phyloP scores from a whole-genome alignment of 768 basidiomycete species.

The Tricholoma flavovirens region DNA sequence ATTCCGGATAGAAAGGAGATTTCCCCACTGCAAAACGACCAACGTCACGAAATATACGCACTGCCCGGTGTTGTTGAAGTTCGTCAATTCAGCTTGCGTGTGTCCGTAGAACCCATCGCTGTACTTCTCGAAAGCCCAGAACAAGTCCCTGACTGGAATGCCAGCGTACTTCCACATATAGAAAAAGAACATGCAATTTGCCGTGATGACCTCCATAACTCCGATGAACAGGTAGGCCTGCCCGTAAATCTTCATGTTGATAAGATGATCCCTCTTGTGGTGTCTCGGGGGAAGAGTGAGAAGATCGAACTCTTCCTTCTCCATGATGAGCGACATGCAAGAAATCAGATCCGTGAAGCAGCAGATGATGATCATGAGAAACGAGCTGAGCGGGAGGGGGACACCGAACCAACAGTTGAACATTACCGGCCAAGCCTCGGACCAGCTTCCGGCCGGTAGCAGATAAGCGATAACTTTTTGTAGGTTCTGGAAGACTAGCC shows the following conservation, averaged over 20 bases:
- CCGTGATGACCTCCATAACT: conserved; percentile 13
- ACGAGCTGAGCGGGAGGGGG: conserved; percentile 46
- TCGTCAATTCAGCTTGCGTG: conserved; percentile 20
- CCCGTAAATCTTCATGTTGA: conserved; percentile 14
- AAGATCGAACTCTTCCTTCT: conserved; percentile 17
- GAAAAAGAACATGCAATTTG: conserved; percentile 27
- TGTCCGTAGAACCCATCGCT: conserved; percentile 29
- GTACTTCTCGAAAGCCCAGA: conserved; percentile 38
- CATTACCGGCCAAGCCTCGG: conserved; percentile 51
- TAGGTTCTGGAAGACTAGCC: conserved; percentile 51
- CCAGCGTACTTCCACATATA: conserved; percentile 32
- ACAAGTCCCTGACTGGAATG: conserved; percentile 31
- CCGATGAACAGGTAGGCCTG: conserved; percentile 14
- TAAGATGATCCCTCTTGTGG: conserved; percentile 16
- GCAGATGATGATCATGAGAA: conserved; percentile 14
- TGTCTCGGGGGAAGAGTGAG: conserved; percentile 15
- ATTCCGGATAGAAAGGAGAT: conserved; percentile 35
- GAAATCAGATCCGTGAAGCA: conserved; percentile 15
- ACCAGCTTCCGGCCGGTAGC: conserved; percentile 48
- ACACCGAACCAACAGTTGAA: conserved; percentile 51
- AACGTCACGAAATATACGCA: conserved; percentile 29
- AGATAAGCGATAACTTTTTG: conserved; percentile 41
- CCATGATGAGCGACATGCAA: conserved; percentile 15
- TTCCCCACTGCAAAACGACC: conserved; percentile 38
- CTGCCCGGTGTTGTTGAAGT: conserved; percentile 36